Evolutionary conservation across 2,329 filamentous ascomycete genomes (phyloP), one percentile per base, ranked within the genome.

Genomic region (Fusarium burgessii): DNA sequence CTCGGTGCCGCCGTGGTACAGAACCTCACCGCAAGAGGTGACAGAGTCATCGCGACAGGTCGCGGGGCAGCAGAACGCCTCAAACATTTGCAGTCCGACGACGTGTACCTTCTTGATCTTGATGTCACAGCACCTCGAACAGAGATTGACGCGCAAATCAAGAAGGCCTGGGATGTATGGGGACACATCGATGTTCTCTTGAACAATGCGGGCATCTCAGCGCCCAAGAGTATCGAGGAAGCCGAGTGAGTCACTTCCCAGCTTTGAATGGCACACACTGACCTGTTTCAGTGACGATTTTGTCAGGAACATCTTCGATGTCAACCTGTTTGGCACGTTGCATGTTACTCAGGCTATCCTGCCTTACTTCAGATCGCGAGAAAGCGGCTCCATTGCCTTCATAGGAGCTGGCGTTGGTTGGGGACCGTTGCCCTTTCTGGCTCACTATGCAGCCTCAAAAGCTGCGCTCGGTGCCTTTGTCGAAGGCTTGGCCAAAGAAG

Each of bases 1-100:
- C 56, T 62, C 13, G 60, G 60, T 38, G 60, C 60, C 27, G 60
- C 60, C n/a, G 36, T 62, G 12, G 56, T 62, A 18, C 45, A 61
- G 11, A 43, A 61, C 9, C 20, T 62, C n/a, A 33, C 27, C 3
- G 7, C 25, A 7, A 61, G 60, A 38, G 60, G 60, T n/a, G 60
- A 62, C 4, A 40, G 35, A 12, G 60, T 62, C 25, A 33, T 62
- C 6, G 60, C 56, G 4, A 61, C 60, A 18, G 60, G 60, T 6
- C 35, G 60, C 17, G 45, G 57, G 23, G 60, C 46, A n/a, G 45
- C 25, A 1, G 23, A 52, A 9, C 56, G 60, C 4, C 60, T 62
- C 38, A 62, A 27, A 6, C 25, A 62, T 27, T 20, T 62, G 14
- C 38, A 45, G 29, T 62, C 56, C 3, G 25, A 62, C 4, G 7